Evolutionary conservation across 2,329 filamentous ascomycete species (phyloP).

Genomic region (Podosphaera aphanis): DNA sequence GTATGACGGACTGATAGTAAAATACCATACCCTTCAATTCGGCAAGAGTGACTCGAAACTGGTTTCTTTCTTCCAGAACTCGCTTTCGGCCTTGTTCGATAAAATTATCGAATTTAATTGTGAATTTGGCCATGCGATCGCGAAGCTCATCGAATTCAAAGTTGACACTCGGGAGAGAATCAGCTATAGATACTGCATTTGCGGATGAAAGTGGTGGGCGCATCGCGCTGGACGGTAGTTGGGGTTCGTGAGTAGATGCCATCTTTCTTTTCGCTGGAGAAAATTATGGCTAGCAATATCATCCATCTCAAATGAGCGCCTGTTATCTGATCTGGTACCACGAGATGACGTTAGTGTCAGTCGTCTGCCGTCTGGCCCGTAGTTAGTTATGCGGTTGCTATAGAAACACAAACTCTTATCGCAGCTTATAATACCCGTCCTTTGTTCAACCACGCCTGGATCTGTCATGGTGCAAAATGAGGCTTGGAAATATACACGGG

Average conservation of each 20-base stretch:
- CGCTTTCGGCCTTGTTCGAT: conserved; percentile 79
- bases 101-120: conserved; percentile 70
- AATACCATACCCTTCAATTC: conserved; percentile 55
- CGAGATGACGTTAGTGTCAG: too few species aligned
- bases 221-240: conserved; percentile 36
- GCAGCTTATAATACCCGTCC: neutral
- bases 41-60: conserved; percentile 73
- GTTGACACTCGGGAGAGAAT: conserved; percentile 67
- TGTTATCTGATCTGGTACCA: too few species aligned
- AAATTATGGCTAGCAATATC: too few species aligned
- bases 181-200: conserved; percentile 42
- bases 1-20: neutral
- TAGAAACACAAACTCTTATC: neutral
- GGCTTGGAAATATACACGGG: neutral
- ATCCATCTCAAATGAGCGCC: too few species aligned
- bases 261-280: conserved; percentile 11
- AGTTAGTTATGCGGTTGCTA: neutral
- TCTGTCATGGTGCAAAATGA: neutral
- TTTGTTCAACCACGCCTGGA: neutral
- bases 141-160: conserved; percentile 93
- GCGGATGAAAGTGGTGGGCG: conserved; percentile 26
- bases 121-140: conserved; percentile 87
- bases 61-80: conserved; percentile 78
- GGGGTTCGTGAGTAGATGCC: conserved; percentile 42
- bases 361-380: too few species aligned